Evolutionary conservation across 495 filamentous ascomycete species (phyloP).

Genomic region (Hypomontagnella submonticulosa): DNA sequence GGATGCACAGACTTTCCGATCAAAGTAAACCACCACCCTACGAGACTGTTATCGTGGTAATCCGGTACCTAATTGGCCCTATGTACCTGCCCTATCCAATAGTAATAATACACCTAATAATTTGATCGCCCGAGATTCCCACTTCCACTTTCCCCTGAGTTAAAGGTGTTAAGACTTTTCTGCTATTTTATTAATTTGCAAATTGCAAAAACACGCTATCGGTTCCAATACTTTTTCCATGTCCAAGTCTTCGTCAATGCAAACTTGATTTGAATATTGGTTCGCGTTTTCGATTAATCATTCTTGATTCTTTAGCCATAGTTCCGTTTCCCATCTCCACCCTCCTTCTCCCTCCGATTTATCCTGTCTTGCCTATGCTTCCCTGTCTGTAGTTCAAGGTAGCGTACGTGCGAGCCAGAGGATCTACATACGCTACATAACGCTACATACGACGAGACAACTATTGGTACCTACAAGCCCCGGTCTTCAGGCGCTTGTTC

Average conservation of each 20-base stretch:
- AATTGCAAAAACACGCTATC: constrained; percentile 14
- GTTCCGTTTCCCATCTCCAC: constrained; percentile 20
- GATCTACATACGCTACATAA: no score
- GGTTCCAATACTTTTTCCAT: constrained; percentile 7
- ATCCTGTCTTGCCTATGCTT: constrained; percentile 7
- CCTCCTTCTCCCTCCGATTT: constrained; percentile 14
- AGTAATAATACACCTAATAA: constrained; percentile 35
- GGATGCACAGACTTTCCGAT: constrained; percentile 39
- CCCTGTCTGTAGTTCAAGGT: constrained; percentile 10
- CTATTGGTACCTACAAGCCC: background rate
- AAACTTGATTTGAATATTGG: constrained; percentile 4
- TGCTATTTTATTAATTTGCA: constrained; percentile 7
- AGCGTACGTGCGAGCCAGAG: constrained; percentile 16
- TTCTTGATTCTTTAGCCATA: constrained; percentile 21
- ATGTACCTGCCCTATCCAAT: constrained; percentile 28
- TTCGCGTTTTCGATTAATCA: no score
- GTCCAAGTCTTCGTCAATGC: constrained; percentile 6
- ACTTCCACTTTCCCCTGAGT: constrained; percentile 41
- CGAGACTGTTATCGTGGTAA: constrained; percentile 30
- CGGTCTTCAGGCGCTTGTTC: constrained; percentile 34
- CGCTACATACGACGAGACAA: no score
- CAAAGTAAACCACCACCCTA: constrained; percentile 22
- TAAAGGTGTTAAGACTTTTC: constrained; percentile 16
- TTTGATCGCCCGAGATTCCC: constrained; percentile 38
- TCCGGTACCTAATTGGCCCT: constrained; percentile 39